Evolutionary conservation across 23 red algal genomes (phyloP).

Genomic region (Cyanidium caldarium): DNA sequence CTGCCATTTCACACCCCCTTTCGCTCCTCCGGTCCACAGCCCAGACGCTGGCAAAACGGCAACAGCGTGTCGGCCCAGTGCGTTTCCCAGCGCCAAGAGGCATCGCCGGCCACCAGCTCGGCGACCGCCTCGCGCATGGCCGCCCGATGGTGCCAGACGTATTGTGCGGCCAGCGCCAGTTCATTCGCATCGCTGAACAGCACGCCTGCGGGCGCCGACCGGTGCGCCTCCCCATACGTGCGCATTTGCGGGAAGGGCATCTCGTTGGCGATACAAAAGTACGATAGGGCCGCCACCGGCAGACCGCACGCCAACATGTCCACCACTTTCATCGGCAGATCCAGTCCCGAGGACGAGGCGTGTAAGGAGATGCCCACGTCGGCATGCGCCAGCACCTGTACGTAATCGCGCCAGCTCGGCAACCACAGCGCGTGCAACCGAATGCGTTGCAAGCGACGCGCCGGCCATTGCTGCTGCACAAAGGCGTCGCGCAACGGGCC

Average conservation of each 20-base stretch:
- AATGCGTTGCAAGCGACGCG: not conserved
- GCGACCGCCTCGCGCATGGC: not conserved
- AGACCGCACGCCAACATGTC: constrained; percentile 68
- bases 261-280: constrained; percentile 36
- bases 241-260: not conserved
- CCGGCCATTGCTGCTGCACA: not conserved
- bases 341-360: constrained; percentile 55
- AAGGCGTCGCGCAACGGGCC: constrained; percentile 54
- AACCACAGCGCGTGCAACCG: constrained; percentile 21
- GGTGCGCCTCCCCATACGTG: too few species aligned
- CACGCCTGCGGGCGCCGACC: too few species aligned
- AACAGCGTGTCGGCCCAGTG: not conserved
- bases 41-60: too few species aligned
- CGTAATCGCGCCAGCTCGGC: constrained; percentile 28
- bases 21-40: too few species aligned
- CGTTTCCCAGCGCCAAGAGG: not conserved
- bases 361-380: constrained; percentile 79
- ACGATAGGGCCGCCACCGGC: constrained; percentile 51
- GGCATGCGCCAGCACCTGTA: constrained; percentile 23
- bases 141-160: too few species aligned
- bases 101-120: not conserved
- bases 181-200: too few species aligned
- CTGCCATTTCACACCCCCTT: too few species aligned
- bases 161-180: too few species aligned
- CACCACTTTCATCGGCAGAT: constrained; percentile 94